phyloP scores from a whole-genome alignment of 345 rosid genomes.

The Passiflora organensis region DNA sequence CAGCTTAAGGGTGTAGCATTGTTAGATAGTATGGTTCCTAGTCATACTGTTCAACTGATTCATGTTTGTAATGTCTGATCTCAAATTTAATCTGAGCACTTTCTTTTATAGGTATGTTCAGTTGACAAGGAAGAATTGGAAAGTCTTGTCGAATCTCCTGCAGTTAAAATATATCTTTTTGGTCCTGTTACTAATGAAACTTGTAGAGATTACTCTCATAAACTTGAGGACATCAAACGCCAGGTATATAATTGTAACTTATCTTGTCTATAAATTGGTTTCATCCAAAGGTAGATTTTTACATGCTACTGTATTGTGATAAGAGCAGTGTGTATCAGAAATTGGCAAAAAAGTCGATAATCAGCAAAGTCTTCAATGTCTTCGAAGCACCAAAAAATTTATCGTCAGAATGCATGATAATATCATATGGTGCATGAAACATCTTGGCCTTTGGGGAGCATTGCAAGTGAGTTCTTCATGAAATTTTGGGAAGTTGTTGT shows the following conservation, averaged over 20 bases:
- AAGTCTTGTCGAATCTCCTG: slow-evolving; percentile 62
- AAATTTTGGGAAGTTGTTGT: background rate
- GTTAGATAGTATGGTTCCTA: background rate
- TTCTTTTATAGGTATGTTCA: slow-evolving; percentile 56
- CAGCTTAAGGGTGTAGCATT: background rate
- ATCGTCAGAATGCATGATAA: slow-evolving; percentile 66
- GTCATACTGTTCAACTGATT: background rate
- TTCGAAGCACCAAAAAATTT: slow-evolving; percentile 46
- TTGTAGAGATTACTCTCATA: slow-evolving; percentile 26
- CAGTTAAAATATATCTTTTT: slow-evolving; percentile 53
- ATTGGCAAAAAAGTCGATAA: slow-evolving; percentile 44
- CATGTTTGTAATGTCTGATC: background rate
- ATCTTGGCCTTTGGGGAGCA: slow-evolving; percentile 85
- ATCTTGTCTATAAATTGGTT: slow-evolving; percentile 14
- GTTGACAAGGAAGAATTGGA: slow-evolving; percentile 62
- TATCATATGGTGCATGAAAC: slow-evolving; percentile 52
- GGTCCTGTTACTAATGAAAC: slow-evolving; percentile 35
- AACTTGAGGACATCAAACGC: slow-evolving; percentile 51
- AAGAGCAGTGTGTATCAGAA: slow-evolving; percentile 61
- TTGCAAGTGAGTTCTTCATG: slow-evolving; percentile 44
- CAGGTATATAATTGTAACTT: slow-evolving; percentile 37
- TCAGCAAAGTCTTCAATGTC: slow-evolving; percentile 36
- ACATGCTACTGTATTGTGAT: slow-evolving; percentile 21
- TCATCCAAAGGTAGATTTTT: slow-evolving; percentile 14
- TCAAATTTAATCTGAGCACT: background rate